Conservation (phyloP, 2,329 filamentous ascomycete species). For the Aspergillaceae sp. region DNA sequence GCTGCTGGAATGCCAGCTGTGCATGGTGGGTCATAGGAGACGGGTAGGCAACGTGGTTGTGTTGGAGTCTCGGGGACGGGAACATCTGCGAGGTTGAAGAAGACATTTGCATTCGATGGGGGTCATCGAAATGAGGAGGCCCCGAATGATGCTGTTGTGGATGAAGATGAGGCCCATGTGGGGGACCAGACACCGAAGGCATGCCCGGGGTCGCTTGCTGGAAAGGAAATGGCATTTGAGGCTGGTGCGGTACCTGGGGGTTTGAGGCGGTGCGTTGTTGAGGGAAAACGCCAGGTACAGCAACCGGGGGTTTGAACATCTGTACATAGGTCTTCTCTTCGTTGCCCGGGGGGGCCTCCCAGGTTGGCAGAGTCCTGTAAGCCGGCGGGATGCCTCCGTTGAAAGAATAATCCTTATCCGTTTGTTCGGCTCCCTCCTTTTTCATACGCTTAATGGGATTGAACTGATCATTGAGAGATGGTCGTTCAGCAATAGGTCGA, state of each 20-base stretch:
- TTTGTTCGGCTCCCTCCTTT: conserved; percentile 50
- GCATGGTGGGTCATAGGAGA: conserved; percentile 59
- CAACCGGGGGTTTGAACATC: conserved; percentile 63
- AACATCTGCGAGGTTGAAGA: conserved; percentile 76
- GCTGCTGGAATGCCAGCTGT: conserved; percentile 63
- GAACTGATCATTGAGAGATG: conserved; percentile 48
- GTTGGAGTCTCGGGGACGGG: conserved; percentile 70
- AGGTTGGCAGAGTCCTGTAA: conserved; percentile 76
- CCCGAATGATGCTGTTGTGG: conserved; percentile 63
- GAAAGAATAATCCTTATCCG: conserved; percentile 56
- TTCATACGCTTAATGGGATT: conserved; percentile 62
- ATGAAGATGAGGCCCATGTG: conserved; percentile 70
- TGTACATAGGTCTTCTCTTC: conserved; percentile 70
- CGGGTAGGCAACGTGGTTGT: conserved; percentile 59
- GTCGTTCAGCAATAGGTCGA: conserved; percentile 49
- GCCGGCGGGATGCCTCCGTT: conserved; percentile 79
- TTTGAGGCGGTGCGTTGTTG: conserved; percentile 55
- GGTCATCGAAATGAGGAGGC: conserved; percentile 61
- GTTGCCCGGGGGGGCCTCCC: conserved; percentile 64
- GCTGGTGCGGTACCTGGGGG: conserved; percentile 68
- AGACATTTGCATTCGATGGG: conserved; percentile 79
- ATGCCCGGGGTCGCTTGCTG: conserved; percentile 64
- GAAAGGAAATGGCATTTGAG: conserved; percentile 74
- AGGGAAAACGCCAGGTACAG: conserved; percentile 56
- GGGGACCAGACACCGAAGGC: conserved; percentile 60